Evolutionary conservation across 2,329 filamentous ascomycete genomes (phyloP), one percentile per base, ranked within the genome.

Genomic region (Leptographium flavum): DNA sequence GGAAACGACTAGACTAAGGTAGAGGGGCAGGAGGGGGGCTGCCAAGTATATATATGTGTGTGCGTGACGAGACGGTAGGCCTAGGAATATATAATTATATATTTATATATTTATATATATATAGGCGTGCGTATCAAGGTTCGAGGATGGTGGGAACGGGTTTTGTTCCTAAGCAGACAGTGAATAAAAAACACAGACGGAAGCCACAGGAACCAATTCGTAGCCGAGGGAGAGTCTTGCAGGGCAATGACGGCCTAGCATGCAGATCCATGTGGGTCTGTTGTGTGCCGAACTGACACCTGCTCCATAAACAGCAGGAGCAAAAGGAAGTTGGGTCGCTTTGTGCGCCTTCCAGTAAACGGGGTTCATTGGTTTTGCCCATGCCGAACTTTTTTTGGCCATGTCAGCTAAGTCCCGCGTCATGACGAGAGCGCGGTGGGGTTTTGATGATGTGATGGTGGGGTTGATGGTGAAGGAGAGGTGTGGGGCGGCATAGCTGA

Each of bases 361-460:
- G 19, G 35, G 21, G 11, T 25, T 37, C 35, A 14, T 19, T 37
- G 35, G 19, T 11, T 42, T 21, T 39, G 21, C 22, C 30, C 39
- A 4, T 33, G 30, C 15, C 3, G 10, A 17, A 23, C n/a, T 37
- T 37, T 37, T 25, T 32, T 37, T 39, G 8, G n/a, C n/a, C 38
- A 40, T 40, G 25, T 30, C 21, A 21, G 35, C 11, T 19, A 9
- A 37, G 35, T 37, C 35, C 35, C 10, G 35, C 11, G 22, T 23
- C 19, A 41, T 33, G 39, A 40, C 28, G 11, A 14, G 42, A 15
- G 42, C 32, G 33, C 23, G 42, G 21, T 19, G 21, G 23, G 35
- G 42, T 21, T 35, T 21, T 25, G 25, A 32, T 44, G 28, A 40
- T 42, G 39, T 46, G 32, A 46, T 46, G 33, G 45, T 32, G 45